Evolutionary conservation across 176 grass and related monocot species (phyloP).

Genomic region (Secale cereale): DNA sequence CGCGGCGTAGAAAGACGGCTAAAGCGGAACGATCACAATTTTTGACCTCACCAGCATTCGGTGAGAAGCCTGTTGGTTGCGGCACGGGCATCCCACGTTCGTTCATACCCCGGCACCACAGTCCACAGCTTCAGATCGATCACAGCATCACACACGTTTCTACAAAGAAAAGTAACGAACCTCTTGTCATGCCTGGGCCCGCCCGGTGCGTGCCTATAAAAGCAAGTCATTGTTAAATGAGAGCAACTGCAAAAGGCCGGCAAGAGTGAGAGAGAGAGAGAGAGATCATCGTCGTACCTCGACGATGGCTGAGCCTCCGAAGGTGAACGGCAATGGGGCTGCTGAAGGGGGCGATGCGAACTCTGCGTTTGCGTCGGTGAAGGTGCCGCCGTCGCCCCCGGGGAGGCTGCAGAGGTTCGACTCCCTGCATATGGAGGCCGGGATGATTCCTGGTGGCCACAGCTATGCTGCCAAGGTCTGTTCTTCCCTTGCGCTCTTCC

Average conservation of each 20-base stretch:
- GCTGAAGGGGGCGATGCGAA: neutral
- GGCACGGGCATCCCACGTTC: slow-evolving; percentile 4
- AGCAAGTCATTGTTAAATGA: slow-evolving; percentile 9
- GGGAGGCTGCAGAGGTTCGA: slow-evolving; percentile 45
- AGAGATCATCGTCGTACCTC: slow-evolving; percentile 26
- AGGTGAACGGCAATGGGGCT: slow-evolving; percentile 14
- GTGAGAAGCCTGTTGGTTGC: neutral
- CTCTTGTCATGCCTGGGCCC: neutral
- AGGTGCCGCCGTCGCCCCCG: neutral
- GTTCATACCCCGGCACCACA: slow-evolving; percentile 1
- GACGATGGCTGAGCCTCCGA: slow-evolving; percentile 29
- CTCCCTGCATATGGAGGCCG: slow-evolving; percentile 61
- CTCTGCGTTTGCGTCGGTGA: slow-evolving; percentile 19
- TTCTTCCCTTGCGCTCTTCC: slow-evolving; percentile 17
- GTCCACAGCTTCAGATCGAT: neutral
- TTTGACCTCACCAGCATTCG: slow-evolving; percentile 15
- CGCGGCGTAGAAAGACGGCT: slow-evolving; percentile 11
- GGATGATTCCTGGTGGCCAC: slow-evolving; percentile 28
- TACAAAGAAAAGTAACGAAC: neutral
- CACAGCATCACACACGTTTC: neutral
- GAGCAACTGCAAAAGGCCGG: neutral
- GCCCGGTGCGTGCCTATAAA: slow-evolving; percentile 22
- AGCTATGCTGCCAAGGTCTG: slow-evolving; percentile 43
- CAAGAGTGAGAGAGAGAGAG: neutral
- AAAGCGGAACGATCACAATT: neutral